phyloP scores from a whole-genome alignment of 2,329 filamentous ascomycete species.

The Aspergillus vadensis region DNA sequence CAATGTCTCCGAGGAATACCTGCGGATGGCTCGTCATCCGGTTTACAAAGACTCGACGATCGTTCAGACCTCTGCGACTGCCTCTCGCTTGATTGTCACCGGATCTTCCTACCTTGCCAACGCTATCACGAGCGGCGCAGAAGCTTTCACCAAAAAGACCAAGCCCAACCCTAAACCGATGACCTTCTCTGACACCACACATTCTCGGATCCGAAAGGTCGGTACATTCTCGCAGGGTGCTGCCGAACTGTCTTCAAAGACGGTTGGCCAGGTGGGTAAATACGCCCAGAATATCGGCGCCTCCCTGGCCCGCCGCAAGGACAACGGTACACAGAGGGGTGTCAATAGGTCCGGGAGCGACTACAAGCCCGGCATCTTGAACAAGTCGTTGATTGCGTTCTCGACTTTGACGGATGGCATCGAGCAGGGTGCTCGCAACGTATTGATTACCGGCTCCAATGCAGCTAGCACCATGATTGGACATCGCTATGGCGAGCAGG shows the following conservation, averaged over 20 bases:
- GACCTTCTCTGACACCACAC: constrained; percentile 83
- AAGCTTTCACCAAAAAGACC: constrained; percentile 76
- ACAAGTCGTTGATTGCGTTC: constrained; percentile 96
- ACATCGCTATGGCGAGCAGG: constrained; percentile 87
- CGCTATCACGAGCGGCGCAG: constrained; percentile 73
- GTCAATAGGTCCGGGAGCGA: constrained; percentile 70
- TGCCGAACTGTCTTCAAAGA: constrained; percentile 78
- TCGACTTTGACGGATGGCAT: constrained; percentile 92
- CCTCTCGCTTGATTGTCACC: constrained; percentile 89
- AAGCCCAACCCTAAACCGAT: constrained; percentile 78
- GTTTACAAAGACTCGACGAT: constrained; percentile 87
- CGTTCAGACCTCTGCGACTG: constrained; percentile 82
- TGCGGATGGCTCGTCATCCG: constrained; percentile 78
- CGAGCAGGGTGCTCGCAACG: constrained; percentile 77
- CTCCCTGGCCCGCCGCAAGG: constrained; percentile 65
- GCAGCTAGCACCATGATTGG: constrained; percentile 84
- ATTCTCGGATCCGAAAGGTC: constrained; percentile 82
- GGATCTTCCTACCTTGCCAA: constrained; percentile 78
- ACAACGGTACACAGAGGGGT: constrained; percentile 57
- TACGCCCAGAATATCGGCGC: constrained; percentile 91
- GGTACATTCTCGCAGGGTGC: constrained; percentile 82
- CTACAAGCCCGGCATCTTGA: constrained; percentile 89
- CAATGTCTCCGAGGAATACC: constrained; percentile 60
- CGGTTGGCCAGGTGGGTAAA: constrained; percentile 78
- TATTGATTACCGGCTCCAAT: constrained; percentile 71